A percentile compares a stretch with the other conserved stretches of the same genome.
phyloP scores from a whole-genome alignment of 1,139 yeast species.

The Lodderomyces parapsilosis region DNA sequence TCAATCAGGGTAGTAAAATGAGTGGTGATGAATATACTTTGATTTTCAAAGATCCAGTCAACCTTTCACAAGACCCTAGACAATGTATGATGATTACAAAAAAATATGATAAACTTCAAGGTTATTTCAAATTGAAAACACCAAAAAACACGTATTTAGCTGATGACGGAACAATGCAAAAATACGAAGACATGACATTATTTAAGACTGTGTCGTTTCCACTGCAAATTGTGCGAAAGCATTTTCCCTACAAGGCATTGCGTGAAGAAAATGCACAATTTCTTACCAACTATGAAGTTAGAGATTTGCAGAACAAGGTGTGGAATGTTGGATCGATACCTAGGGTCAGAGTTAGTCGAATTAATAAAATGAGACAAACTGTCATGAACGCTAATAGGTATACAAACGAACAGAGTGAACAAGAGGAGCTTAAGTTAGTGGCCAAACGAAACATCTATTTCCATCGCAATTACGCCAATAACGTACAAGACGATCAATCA shows the following conservation, averaged over 20 bases:
- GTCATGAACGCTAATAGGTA: conserved; percentile 11
- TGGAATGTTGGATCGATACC: conserved; percentile 53
- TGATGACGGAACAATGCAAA: conserved; percentile 7
- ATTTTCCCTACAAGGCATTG: conserved; percentile 20
- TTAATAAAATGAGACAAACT: conserved; percentile 18
- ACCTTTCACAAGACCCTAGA: conserved; percentile 1
- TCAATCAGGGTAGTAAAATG: conserved; percentile 3
- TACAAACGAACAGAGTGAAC: conserved; percentile 12
- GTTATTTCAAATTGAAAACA: conserved; percentile 29
- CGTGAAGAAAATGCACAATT: conserved; percentile 10
- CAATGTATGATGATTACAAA: conserved; percentile 33
- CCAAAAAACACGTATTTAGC: conserved; percentile 12
- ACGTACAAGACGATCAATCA: conserved; percentile 13
- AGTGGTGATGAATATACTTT: conserved; percentile 27
- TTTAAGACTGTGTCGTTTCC: conserved; percentile 32
- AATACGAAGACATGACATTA: conserved; percentile 11
- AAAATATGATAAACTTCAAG: conserved; percentile 15
- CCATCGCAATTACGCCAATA: conserved; percentile 27
- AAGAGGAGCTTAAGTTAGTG: conserved; percentile 24
- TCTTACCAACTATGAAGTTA: conserved; percentile 32
- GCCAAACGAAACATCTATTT: conserved; percentile 31
- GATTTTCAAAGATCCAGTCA: conserved; percentile 26
- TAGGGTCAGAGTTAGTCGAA: conserved; percentile 24
- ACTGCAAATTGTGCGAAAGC: conserved; percentile 22
- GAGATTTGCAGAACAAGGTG: conserved; percentile 24